phyloP scores from a whole-genome alignment of 495 filamentous ascomycete species.

The Podospora australis region DNA sequence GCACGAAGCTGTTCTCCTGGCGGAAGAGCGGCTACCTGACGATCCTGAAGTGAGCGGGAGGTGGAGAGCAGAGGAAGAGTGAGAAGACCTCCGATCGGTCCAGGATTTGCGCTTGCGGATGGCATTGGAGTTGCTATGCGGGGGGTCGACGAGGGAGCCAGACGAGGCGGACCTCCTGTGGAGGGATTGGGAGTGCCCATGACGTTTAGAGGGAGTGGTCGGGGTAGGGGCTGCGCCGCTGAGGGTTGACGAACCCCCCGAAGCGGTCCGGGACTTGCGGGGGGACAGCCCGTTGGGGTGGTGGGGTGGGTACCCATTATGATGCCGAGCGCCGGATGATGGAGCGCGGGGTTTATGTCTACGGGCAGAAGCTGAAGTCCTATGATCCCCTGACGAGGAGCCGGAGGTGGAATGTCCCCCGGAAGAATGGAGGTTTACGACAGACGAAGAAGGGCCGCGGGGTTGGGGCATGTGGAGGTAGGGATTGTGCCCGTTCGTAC shows the following conservation, averaged over 20 bases:
- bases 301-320: slow-evolving; percentile 13
- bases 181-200: slow-evolving; percentile 11
- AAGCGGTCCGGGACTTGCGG: slow-evolving; percentile 29
- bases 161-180: slow-evolving; percentile 18
- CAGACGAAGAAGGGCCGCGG: neutral
- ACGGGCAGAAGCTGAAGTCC: slow-evolving; percentile 3
- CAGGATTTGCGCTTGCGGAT: slow-evolving; percentile 24
- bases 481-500: slow-evolving; percentile 25
- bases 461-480: slow-evolving; percentile 35
- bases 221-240: neutral
- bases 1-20: neutral
- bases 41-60: slow-evolving; percentile 5
- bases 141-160: neutral
- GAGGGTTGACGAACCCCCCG: slow-evolving; percentile 14
- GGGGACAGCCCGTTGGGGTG: slow-evolving; percentile 22
- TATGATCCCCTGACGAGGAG: too few relatives aligned
- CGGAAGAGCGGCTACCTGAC: neutral
- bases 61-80: neutral
- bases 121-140: slow-evolving; percentile 5
- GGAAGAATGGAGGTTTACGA: too few relatives aligned
- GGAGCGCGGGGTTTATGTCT: slow-evolving; percentile 37
- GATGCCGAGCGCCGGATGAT: slow-evolving; percentile 36
- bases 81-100: slow-evolving; percentile 10
- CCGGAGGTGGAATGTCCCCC: too few relatives aligned
- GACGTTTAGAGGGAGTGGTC: slow-evolving; percentile 7